These are phyloP conservation scores for Fagopyrum esculentum DNA, from an alignment of 148 eudicot genomes.

Conservation along the genomic window DNA sequence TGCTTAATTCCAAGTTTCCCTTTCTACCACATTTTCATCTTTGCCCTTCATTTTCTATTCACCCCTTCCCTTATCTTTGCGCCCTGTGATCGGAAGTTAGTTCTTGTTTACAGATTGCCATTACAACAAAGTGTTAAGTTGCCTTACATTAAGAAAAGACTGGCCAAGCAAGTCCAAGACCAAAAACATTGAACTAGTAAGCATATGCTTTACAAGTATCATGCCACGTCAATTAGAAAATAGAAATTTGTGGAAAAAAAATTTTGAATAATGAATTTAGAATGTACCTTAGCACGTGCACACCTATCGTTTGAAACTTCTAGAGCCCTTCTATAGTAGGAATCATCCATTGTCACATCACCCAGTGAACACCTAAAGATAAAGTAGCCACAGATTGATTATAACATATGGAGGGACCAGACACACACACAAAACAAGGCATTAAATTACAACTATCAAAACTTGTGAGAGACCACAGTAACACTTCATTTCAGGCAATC, in stretches of 20 bases:
- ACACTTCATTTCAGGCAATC: not conserved
- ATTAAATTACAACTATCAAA: not conserved
- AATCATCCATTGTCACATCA: slow-evolving; percentile 71
- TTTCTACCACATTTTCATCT: not conserved
- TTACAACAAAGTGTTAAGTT: not conserved
- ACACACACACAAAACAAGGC: not conserved
- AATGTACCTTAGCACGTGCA: slow-evolving; percentile 76
- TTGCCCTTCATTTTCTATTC: not conserved
- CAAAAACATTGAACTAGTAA: not conserved
- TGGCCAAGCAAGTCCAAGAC: not conserved
- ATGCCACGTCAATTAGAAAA: not conserved
- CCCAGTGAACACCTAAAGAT: slow-evolving; percentile 80
- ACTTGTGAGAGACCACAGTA: not conserved
- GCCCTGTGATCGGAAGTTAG: not conserved
- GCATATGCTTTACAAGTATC: not conserved
- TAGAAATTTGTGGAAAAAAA: not conserved
- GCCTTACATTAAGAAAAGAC: not conserved
- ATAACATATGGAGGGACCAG: not conserved
- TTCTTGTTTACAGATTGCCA: not conserved
- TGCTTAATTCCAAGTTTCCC: not conserved
- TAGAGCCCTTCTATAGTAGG: slow-evolving; percentile 75
- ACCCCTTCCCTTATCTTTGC: not conserved
- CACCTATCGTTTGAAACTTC: slow-evolving; percentile 74
- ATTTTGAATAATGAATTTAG: slow-evolving; percentile 2
- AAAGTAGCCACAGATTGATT: not conserved